These are phyloP conservation scores for Myrmaecium sp. DNA, from an alignment of 2,329 filamentous ascomycete genomes.

Conservation along the genomic window DNA sequence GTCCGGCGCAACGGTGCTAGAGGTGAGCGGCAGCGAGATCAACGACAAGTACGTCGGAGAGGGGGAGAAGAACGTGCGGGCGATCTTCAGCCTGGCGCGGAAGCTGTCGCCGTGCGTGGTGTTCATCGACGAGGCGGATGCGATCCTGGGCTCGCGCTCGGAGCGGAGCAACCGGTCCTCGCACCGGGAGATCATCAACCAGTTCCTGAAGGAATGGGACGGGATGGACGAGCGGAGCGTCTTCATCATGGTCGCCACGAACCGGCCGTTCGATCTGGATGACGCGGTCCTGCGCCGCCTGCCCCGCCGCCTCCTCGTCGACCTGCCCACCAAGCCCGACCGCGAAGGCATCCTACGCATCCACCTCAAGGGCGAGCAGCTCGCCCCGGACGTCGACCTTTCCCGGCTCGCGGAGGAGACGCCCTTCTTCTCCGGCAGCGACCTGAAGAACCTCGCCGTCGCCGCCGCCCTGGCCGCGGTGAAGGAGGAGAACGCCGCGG, in stretches of 20 bases:
- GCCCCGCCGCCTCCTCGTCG: slow-evolving; percentile 55
- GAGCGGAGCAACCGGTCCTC: slow-evolving; percentile 47
- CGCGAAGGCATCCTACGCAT: slow-evolving; percentile 53
- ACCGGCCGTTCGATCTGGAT: slow-evolving; percentile 87
- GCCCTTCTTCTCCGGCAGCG: slow-evolving; percentile 64
- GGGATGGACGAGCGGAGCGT: slow-evolving; percentile 69
- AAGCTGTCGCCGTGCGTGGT: slow-evolving; percentile 85
- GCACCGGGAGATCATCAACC: slow-evolving; percentile 84
- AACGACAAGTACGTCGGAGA: slow-evolving; percentile 96
- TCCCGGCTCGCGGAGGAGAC: slow-evolving; percentile 47
- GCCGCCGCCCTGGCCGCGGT: slow-evolving; percentile 66
- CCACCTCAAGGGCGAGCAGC: slow-evolving; percentile 49
- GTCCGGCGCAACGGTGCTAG: slow-evolving; percentile 53
- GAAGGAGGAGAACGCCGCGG: slow-evolving; percentile 46
- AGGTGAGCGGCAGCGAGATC: slow-evolving; percentile 78
- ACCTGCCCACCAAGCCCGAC: slow-evolving; percentile 51
- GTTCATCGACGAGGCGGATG: slow-evolving; percentile 94
- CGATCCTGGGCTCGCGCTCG: slow-evolving; percentile 66
- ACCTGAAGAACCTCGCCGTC: slow-evolving; percentile 69
- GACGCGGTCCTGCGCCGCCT: slow-evolving; percentile 67
- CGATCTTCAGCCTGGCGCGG: slow-evolving; percentile 78
- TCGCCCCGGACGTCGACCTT: slow-evolving; percentile 46
- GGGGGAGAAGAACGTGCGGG: slow-evolving; percentile 87
- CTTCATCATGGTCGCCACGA: slow-evolving; percentile 97
- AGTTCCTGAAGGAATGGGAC: slow-evolving; percentile 94